These are phyloP conservation scores for Russula olivacea DNA, from an alignment of 768 basidiomycete species.

Conservation along the genomic window DNA sequence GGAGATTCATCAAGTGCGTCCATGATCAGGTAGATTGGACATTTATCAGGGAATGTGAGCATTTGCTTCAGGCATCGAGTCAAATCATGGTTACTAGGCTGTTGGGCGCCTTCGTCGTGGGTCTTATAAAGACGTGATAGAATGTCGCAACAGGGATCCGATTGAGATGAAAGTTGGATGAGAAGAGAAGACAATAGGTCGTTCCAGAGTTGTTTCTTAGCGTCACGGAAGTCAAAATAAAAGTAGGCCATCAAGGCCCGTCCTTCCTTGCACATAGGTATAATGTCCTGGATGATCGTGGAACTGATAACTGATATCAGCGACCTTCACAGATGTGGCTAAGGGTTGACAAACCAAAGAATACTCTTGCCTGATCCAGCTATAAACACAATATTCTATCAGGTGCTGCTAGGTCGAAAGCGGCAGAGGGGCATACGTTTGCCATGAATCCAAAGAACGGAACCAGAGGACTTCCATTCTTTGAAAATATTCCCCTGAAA, in stretches of 20 bases:
- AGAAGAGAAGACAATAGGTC: background rate
- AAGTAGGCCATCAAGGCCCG: background rate
- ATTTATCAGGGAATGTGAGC: background rate
- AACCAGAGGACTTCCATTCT: background rate
- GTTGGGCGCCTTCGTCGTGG: background rate
- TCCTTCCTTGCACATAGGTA: background rate
- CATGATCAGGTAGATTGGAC: background rate
- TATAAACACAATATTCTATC: background rate
- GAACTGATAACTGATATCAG: background rate
- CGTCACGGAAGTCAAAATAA: background rate
- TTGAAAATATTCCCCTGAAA: background rate
- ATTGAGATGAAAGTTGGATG: background rate
- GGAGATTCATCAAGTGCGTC: conserved; percentile 7
- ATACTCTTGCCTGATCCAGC: background rate
- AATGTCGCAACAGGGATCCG: background rate
- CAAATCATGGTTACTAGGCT: background rate
- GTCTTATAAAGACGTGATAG: background rate
- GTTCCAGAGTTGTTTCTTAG: background rate
- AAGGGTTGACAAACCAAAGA: background rate
- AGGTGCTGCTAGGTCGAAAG: background rate
- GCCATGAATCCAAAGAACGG: background rate
- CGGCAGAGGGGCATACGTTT: background rate
- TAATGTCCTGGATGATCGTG: background rate
- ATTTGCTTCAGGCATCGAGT: background rate
- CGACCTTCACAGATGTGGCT: too few species aligned